phyloP scores from a whole-genome alignment of 257 asterid species.

The Salvia rosmarinus region DNA sequence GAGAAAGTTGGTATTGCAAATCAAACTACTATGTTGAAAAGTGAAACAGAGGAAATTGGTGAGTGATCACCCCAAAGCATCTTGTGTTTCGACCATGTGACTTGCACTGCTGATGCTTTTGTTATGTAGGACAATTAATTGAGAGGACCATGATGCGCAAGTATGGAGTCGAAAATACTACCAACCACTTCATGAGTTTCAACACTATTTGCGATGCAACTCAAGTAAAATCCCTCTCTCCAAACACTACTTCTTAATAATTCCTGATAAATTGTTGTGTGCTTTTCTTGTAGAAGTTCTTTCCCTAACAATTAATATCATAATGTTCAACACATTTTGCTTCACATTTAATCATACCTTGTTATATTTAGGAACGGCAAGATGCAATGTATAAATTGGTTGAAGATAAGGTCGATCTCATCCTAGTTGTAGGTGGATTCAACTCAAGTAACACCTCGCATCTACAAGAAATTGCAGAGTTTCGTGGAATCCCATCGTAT shows the following conservation, averaged over 20 bases:
- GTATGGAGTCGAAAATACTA: constrained; percentile 81
- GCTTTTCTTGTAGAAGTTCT: background rate
- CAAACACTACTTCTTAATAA: background rate
- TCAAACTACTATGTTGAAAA: constrained; percentile 98
- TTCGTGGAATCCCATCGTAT: constrained; percentile 86
- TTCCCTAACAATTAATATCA: background rate
- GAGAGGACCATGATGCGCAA: constrained; percentile 92
- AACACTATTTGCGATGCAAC: constrained; percentile 99
- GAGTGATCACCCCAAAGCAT: constrained; percentile 32
- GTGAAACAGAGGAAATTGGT: constrained; percentile 98
- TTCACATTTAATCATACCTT: constrained; percentile 13
- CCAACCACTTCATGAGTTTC: constrained; percentile 86
- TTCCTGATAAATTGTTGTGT: background rate
- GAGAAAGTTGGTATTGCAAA: constrained; percentile 90
- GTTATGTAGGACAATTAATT: constrained; percentile 50
- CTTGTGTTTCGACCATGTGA: background rate
- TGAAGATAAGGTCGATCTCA: constrained; percentile 73
- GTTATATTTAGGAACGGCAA: constrained; percentile 82
- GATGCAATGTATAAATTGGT: constrained; percentile 99
- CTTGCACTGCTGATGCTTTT: constrained; percentile 19
- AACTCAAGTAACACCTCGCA: constrained; percentile 99
- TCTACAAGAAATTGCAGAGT: constrained; percentile 94
- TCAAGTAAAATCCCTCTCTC: constrained; percentile 63
- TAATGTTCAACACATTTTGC: constrained; percentile 9
- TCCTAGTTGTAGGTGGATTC: constrained; percentile 98